phyloP scores from a whole-genome alignment of 164 flowering plant species.

The Houttuynia cordata region DNA sequence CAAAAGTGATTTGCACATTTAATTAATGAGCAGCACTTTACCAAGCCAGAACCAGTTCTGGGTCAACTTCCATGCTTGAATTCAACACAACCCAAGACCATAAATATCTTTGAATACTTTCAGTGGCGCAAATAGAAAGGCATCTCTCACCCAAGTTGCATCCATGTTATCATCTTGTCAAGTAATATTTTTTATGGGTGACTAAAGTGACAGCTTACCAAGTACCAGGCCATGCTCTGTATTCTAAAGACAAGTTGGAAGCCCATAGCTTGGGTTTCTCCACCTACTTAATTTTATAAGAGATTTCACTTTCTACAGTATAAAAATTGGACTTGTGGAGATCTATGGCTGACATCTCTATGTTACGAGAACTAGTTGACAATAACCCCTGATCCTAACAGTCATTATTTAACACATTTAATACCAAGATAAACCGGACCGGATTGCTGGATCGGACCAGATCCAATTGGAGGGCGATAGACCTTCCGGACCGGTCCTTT shows the following conservation, averaged over 20 bases:
- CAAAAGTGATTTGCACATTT: no score
- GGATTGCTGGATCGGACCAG: no score
- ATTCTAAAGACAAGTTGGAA: neutral
- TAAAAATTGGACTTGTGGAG: neutral
- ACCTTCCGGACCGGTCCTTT: no score
- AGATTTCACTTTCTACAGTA: neutral
- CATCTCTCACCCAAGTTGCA: neutral
- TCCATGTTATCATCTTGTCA: neutral
- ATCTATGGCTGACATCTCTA: neutral
- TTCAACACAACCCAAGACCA: neutral
- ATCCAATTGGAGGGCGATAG: no score
- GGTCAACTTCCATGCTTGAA: neutral
- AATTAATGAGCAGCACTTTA: no score
- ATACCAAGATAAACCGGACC: no score
- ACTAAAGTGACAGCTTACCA: neutral
- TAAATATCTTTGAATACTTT: neutral
- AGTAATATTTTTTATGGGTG: neutral
- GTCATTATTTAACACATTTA: no score
- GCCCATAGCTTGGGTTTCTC: neutral
- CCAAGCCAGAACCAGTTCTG: no score
- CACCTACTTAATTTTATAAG: neutral
- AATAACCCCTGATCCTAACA: neutral
- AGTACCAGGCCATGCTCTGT: neutral
- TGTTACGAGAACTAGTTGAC: neutral
- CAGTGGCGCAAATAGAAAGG: neutral